These are phyloP conservation scores for Balamuthia mandrillaris DNA, from an alignment of 208 protist genomes.

Conservation along the genomic window DNA sequence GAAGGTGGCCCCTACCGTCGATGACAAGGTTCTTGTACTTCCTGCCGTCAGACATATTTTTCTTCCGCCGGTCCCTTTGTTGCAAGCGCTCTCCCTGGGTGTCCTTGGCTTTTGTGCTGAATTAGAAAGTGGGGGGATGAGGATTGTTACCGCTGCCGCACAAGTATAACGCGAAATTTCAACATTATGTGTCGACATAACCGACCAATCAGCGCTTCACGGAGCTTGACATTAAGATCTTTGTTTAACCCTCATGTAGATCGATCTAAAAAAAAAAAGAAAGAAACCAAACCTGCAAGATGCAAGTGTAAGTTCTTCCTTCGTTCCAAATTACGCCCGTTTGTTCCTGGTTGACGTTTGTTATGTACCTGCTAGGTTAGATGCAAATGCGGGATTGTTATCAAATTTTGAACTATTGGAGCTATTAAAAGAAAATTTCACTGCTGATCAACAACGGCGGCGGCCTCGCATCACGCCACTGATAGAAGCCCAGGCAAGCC, in stretches of 20 bases:
- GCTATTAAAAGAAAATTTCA: not conserved
- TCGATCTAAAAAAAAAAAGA: too few relatives aligned
- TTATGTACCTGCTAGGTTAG: not conserved
- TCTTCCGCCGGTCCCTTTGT: too few relatives aligned
- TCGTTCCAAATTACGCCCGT: not conserved
- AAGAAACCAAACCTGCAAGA: not conserved
- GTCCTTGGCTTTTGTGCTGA: too few relatives aligned
- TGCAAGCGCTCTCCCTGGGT: too few relatives aligned
- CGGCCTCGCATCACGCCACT: not conserved
- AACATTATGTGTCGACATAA: too few relatives aligned
- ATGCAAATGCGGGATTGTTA: not conserved
- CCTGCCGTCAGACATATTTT: not conserved
- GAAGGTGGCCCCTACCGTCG: slow-evolving; percentile 94
- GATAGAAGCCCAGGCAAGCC: not conserved
- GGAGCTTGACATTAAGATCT: too few relatives aligned
- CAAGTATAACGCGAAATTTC: too few relatives aligned
- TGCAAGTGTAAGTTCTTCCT: not conserved
- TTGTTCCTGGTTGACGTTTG: not conserved
- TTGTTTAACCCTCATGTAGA: too few relatives aligned
- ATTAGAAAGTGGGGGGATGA: too few relatives aligned
- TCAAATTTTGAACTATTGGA: slow-evolving; percentile 1
- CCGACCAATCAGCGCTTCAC: too few relatives aligned
- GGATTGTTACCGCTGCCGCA: too few relatives aligned
- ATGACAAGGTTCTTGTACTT: slow-evolving; percentile 77
- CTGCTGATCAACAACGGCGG: not conserved